Evolutionary conservation across 306 rosid species (phyloP).

Genomic region (Crotalaria pallida): DNA sequence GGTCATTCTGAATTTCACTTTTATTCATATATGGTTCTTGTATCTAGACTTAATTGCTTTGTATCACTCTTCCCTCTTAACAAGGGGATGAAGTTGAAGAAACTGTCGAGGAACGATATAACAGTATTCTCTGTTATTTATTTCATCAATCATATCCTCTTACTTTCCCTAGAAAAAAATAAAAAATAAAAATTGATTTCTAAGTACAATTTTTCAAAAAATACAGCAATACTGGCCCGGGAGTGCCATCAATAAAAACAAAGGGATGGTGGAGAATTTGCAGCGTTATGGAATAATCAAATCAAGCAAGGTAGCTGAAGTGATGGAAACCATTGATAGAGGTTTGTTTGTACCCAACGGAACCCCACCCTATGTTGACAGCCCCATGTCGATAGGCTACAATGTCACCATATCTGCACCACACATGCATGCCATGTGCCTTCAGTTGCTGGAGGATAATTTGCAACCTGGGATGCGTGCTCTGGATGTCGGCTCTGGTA

Average conservation of each 20-base stretch:
- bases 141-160: neutral
- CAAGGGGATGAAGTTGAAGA: neutral
- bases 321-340: constrained; percentile 75
- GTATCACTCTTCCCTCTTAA: neutral
- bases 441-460: constrained; percentile 72
- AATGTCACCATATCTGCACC: constrained; percentile 98
- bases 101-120: neutral
- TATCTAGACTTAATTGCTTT: neutral
- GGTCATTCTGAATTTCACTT: constrained; percentile 2
- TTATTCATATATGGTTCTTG: neutral
- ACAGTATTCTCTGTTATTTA: neutral
- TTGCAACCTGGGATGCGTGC: constrained; percentile 91
- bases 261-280: constrained; percentile 81
- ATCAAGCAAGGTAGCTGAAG: constrained; percentile 63
- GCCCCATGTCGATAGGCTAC: constrained; percentile 77
- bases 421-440: constrained; percentile 96
- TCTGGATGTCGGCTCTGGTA: constrained; percentile 94
- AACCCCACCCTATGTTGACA: constrained; percentile 62
- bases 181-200: neutral
- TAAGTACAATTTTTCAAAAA: neutral
- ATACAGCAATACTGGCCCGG: constrained; percentile 66
- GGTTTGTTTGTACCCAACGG: constrained; percentile 72
- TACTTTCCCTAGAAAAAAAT: neutral
- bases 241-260: constrained; percentile 46
- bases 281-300: constrained; percentile 57